Percentiles rank a stretch among this genome's conserved stretches.
Evolutionary conservation across 352 stramenopile species (phyloP).

Genomic region (Phytophthora multivora): DNA sequence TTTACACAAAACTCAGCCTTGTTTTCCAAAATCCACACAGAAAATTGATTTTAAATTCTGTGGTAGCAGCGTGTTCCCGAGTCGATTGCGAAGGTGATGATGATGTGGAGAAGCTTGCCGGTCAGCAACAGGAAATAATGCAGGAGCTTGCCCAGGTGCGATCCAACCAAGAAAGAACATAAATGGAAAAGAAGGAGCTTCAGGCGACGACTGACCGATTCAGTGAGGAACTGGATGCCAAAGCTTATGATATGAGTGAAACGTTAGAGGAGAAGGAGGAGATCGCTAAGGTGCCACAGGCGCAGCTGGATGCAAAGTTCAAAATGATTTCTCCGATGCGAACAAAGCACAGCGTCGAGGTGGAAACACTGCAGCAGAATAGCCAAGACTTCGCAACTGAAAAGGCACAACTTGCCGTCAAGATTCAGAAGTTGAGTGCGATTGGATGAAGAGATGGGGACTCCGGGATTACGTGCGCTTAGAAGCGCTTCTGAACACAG

Average conservation of each 20-base stretch:
- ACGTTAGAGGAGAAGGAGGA: slow-evolving; percentile 43
- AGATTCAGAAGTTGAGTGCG: slow-evolving; percentile 26
- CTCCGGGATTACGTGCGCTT: no score
- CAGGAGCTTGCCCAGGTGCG: slow-evolving; percentile 43
- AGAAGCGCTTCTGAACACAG: no score
- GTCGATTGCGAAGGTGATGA: slow-evolving; percentile 1
- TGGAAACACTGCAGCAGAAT: slow-evolving; percentile 35
- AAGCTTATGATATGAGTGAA: slow-evolving; percentile 49
- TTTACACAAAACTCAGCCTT: no score
- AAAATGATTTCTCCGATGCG: slow-evolving; percentile 50
- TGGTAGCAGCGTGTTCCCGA: no score
- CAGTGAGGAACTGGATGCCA: slow-evolving; percentile 38
- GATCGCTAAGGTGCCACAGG: slow-evolving; percentile 48
- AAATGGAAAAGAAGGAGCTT: slow-evolving; percentile 41
- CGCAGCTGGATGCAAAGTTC: slow-evolving; percentile 50
- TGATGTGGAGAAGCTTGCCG: slow-evolving; percentile 28
- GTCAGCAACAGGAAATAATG: slow-evolving; percentile 44
- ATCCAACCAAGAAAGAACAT: slow-evolving; percentile 31
- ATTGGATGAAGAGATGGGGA: no score
- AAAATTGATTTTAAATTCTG: no score
- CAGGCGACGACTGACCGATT: slow-evolving; percentile 38
- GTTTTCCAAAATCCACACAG: no score
- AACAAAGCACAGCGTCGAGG: slow-evolving; percentile 31
- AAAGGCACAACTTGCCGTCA: slow-evolving; percentile 29
- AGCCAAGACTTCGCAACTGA: slow-evolving; percentile 37